Percentiles rank a stretch among this genome's conserved stretches.
Evolutionary conservation across 441 rosid genomes (phyloP).

Genomic region (Adansonia grandidieri): DNA sequence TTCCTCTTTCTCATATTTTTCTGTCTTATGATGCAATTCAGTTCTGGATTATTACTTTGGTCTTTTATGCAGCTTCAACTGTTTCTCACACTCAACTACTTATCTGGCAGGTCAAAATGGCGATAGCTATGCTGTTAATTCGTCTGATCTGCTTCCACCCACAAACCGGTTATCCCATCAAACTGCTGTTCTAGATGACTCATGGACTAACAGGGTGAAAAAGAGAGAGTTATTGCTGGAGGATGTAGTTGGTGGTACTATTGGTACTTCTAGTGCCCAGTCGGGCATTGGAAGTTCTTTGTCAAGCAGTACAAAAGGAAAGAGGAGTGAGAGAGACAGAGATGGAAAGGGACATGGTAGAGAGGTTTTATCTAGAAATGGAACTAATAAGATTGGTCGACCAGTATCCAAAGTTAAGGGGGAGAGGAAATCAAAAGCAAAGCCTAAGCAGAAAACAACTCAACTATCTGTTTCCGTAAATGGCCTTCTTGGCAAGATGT

Average conservation of each 20-base stretch:
- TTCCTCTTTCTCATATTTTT: conserved; percentile 7
- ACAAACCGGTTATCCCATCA: conserved; percentile 52
- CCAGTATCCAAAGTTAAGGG: conserved; percentile 80
- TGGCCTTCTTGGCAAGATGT: conserved; percentile 63
- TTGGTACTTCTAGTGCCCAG: conserved; percentile 42
- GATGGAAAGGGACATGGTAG: conserved; percentile 84
- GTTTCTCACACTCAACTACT: conserved; percentile 58
- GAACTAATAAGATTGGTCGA: conserved; percentile 78
- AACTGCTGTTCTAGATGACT: conserved; percentile 58
- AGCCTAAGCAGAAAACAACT: conserved; percentile 89
- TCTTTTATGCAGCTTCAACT: conserved; percentile 62
- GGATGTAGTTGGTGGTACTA: conserved; percentile 66
- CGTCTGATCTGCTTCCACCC: conserved; percentile 53
- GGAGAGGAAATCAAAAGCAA: conserved; percentile 81
- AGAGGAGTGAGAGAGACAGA: conserved; percentile 96
- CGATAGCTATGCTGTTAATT: conserved; percentile 50
- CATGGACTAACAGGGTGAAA: conserved; percentile 82
- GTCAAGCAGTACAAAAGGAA: conserved; percentile 83
- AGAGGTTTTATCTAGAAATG: conserved; percentile 67
- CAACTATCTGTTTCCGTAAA: conserved; percentile 77
- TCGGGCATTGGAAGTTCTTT: conserved; percentile 63
- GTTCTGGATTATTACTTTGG: conserved; percentile 30
- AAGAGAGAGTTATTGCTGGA: conserved; percentile 84
- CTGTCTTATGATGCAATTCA: conserved; percentile 10
- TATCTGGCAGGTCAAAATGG: conserved; percentile 50